These are phyloP conservation scores for Aspergillus latus DNA, from an alignment of 2,329 filamentous ascomycete genomes.

Conservation along the genomic window DNA sequence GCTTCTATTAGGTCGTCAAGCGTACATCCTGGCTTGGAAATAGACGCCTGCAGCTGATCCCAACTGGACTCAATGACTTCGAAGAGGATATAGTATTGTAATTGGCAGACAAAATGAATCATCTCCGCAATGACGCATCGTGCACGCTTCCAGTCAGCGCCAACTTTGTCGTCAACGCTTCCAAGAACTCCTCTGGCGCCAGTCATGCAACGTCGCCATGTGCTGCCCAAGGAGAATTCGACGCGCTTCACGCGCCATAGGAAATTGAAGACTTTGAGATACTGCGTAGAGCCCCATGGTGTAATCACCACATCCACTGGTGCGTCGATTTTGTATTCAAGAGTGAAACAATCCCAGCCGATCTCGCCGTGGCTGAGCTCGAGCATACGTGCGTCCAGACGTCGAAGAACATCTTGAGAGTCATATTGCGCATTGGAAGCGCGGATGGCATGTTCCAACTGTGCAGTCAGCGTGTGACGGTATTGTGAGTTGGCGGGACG, in stretches of 20 bases:
- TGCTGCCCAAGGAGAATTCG: constrained; percentile 86
- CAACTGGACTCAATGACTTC: constrained; percentile 97
- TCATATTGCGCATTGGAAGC: constrained; percentile 98
- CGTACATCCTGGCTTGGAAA: constrained; percentile 82
- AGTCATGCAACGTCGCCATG: constrained; percentile 95
- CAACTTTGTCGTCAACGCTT: constrained; percentile 69
- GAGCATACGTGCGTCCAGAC: constrained; percentile 96
- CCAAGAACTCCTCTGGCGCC: constrained; percentile 87
- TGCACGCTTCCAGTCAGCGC: constrained; percentile 83
- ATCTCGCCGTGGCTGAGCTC: constrained; percentile 96
- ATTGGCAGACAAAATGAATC: constrained; percentile 95
- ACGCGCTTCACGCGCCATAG: constrained; percentile 97
- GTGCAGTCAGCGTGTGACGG: constrained; percentile 93
- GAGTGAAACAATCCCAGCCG: constrained; percentile 97
- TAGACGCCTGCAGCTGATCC: constrained; percentile 81
- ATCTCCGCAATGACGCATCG: constrained; percentile 90
- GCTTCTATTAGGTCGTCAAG: constrained; percentile 93
- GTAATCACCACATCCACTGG: constrained; percentile 97
- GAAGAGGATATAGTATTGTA: constrained; percentile 98
- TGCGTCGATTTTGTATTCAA: constrained; percentile 97
- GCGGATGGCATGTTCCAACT: constrained; percentile 93
- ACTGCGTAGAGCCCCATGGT: constrained; percentile 91
- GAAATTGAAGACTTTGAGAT: constrained; percentile 99
- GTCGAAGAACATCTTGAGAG: constrained; percentile 81
- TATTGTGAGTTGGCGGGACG: constrained; percentile 96